Evolutionary conservation across 805 yeast species (phyloP).

Genomic region (Kodamaea neixiangensis): DNA sequence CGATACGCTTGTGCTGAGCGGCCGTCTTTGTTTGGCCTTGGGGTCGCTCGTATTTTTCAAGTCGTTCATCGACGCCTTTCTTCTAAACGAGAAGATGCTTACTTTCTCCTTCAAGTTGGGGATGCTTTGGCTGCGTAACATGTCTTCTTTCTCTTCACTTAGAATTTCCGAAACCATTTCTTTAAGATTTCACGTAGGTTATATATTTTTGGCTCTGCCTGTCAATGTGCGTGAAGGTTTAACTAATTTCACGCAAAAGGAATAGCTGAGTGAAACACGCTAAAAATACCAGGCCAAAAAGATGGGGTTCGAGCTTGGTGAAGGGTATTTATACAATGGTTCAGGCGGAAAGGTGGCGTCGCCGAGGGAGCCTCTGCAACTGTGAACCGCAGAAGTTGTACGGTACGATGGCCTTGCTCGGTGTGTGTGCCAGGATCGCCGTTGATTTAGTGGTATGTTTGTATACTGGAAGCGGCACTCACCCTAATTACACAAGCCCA

Average conservation of each 20-base stretch:
- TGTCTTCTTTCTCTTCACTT: slow-evolving; percentile 3
- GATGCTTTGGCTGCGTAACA: slow-evolving; percentile 32
- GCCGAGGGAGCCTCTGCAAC: neutral
- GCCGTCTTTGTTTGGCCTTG: slow-evolving; percentile 15
- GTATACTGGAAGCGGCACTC: neutral
- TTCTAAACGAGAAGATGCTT: slow-evolving; percentile 7
- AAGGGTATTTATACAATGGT: neutral
- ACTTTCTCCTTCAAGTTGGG: slow-evolving; percentile 24
- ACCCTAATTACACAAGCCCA: neutral
- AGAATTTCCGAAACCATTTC: too few relatives aligned
- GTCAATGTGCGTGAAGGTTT: neutral
- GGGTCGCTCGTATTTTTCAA: slow-evolving; percentile 1
- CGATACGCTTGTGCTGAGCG: slow-evolving; percentile 19
- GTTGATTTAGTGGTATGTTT: neutral
- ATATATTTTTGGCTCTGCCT: neutral
- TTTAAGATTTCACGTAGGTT: neutral
- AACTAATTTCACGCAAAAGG: neutral
- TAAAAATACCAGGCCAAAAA: neutral
- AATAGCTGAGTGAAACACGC: neutral
- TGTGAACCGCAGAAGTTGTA: too few relatives aligned
- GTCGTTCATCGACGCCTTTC: slow-evolving; percentile 3
- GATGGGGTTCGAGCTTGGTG: neutral
- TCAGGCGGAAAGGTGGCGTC: neutral
- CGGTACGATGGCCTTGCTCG: neutral
- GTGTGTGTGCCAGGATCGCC: neutral